Base-by-base conservation (phyloP, 1,139 yeast genomes). In the Candida gigantensis region DNA sequence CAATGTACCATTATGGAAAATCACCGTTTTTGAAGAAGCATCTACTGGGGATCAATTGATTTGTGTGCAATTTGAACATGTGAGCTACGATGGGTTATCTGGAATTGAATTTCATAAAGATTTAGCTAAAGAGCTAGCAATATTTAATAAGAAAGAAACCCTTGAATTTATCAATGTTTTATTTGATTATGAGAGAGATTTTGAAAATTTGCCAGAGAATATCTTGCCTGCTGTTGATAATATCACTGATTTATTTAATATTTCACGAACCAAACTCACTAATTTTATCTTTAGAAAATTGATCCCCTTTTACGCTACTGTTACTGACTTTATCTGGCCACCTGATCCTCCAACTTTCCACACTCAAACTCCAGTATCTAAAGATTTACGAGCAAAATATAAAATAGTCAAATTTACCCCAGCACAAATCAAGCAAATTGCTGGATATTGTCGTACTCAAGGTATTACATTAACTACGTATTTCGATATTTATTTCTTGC, bases 71-170 rank as follows among this genome's bases (percentile, higher is more conserved):
- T 58, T 57, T 39, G 69, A 68, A 43, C 76, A 70, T 44, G 28
- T 58, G 1, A 44, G 61, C 9, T 56, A 56, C 25, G 74, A 69
- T 45, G 76, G 74, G 3, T 52, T 50, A 11, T 50, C 69, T 2
- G 68, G 58, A 1, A 46, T 52, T 6, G 48, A 51, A 28, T 67
- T 70, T 45, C 72, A 65, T 34, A 44, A 51, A 10, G 62, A 63
- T 20, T 53, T 68, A 36, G 39, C 57, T 2, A 36, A 38, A 11
- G 55, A 50, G 14, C 45, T 47, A 17, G 30, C 41, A 3, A 9
- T 18, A 7, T 6, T 18, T 18, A 7, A 18, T 18, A 5, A 18
- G 7, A 5, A 18, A 6, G 7, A 18, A 18, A 5, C 19, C 5
- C 19, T 18, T 18, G 19, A 18, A 6, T 18, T 18, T 18, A 18